Evolutionary conservation across 495 filamentous ascomycete species (phyloP), one percentile per base, ranked within the genome.

Genomic region (Tuber melanosporum): DNA sequence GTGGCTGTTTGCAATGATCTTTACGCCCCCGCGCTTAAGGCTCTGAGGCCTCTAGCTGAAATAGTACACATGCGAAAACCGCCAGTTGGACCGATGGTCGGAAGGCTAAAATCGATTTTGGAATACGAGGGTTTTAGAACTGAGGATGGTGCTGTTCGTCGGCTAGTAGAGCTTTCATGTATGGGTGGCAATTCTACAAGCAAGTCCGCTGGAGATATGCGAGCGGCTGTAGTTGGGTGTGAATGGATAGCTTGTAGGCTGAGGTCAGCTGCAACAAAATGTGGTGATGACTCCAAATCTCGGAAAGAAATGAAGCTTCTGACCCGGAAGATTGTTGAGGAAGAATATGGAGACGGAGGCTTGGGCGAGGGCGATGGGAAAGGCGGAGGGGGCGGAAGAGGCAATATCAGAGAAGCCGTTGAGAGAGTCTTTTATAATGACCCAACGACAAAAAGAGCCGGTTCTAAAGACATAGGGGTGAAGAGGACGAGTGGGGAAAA

Each of bases 1-100:
- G 93, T 99, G 76, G 85, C 98, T 43, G 94, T 99, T 76, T 99
- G 95, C 87, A 99, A 99, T 77, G 95, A 99, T 85, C 89, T 97
- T n/a, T 99, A 99, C 83, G 93, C 96, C 81, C 89, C 95, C 39
- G 92, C 94, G 74, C 88, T 99, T 42, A 89, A 93, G 17, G 93
- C 92, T 32, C 88, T 99, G 26, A 89, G 95, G 43, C 90, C 92
- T 74, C 85, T 92, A 47, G 95, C 95, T 3, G 95, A 99, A 84
- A 89, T 97, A 46, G 91, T 99, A n/a, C 92, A 95, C 84, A 91
- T 97, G 70, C 91, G 95, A 71, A 94, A 94, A 76, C 94, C 95
- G 0, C 91, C 94, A 8, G 84, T 97, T 15, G 93, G 94, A 76
- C 92, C 93, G 77, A 92, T 98, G n/a, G 90, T 95, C 4, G 87